Conservation (phyloP, 2,329 filamentous ascomycete species). For the Pyrenophora graminea region DNA sequence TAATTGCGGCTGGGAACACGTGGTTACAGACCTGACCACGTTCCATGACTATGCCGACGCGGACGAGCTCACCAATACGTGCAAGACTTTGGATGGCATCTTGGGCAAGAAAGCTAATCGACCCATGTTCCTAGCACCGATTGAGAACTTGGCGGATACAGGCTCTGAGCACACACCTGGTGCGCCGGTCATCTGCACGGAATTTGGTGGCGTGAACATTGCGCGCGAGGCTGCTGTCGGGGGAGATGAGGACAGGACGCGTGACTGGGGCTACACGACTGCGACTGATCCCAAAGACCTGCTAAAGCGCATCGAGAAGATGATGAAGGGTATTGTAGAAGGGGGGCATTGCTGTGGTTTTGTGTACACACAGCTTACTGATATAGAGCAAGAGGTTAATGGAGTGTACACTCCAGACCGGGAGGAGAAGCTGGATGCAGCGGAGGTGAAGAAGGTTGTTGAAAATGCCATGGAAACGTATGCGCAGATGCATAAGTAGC, state of each 20-base stretch:
- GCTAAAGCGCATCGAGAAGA: constrained; percentile 60
- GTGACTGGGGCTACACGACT: constrained; percentile 69
- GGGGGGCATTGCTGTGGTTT: constrained; percentile 64
- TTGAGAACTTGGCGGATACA: constrained; percentile 34
- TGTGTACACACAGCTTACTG: constrained; percentile 67
- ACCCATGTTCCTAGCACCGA: constrained; percentile 59
- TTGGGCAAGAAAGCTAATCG: constrained; percentile 58
- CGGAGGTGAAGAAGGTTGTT: constrained; percentile 62
- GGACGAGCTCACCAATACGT: constrained; percentile 59
- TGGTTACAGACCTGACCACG: constrained; percentile 65
- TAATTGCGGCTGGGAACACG: constrained; percentile 74
- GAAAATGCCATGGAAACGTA: constrained; percentile 47
- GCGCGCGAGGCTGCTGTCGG: constrained; percentile 47
- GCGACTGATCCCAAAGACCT: constrained; percentile 64
- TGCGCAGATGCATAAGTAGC: constrained; percentile 20
- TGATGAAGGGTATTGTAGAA: constrained; percentile 62
- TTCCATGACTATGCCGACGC: constrained; percentile 71
- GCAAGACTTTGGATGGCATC: constrained; percentile 58
- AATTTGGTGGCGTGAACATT: constrained; percentile 72
- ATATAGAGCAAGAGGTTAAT: constrained; percentile 71
- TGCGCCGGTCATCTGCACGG: constrained; percentile 67
- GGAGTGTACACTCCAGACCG: constrained; percentile 68
- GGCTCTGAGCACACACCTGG: constrained; percentile 58
- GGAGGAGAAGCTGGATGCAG: constrained; percentile 61
- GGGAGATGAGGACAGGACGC: constrained; percentile 49